Conservation (phyloP, 768 basidiomycete species). For the Hysterangium stoloniferum region DNA sequence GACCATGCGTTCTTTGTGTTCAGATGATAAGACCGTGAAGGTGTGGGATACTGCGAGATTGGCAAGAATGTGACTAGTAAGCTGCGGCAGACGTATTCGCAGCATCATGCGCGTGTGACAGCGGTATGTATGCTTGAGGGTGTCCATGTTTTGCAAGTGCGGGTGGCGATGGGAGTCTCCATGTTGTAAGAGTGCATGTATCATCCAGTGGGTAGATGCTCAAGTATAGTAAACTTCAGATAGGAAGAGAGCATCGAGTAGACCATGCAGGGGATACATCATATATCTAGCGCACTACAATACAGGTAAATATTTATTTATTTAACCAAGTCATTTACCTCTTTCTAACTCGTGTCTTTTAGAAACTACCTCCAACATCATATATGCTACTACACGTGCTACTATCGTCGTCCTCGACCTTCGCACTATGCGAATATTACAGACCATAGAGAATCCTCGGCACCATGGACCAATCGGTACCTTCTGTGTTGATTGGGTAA, state of each 20-base stretch:
- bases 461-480: conserved; percentile 83
- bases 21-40: conserved; percentile 31
- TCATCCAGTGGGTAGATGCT: conserved; percentile 60
- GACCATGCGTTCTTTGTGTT: conserved; percentile 80
- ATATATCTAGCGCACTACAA: conserved; percentile 74
- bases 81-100: conserved; percentile 59
- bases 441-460: conserved; percentile 75
- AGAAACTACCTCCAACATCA: conserved; percentile 75
- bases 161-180: conserved; percentile 24
- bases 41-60: conserved; percentile 67
- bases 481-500: conserved; percentile 85
- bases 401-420: conserved; percentile 72
- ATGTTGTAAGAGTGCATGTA: conserved; percentile 72
- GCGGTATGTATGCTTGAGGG: conserved; percentile 77
- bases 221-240: conserved; percentile 74
- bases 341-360: conserved; percentile 7
- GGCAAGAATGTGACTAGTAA: conserved; percentile 90
- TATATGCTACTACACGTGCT: conserved; percentile 82
- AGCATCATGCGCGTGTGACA: conserved; percentile 60
- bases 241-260: conserved; percentile 73
- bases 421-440: conserved; percentile 71
- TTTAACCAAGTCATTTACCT: neutral
- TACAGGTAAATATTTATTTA: conserved; percentile 17
- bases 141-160: conserved; percentile 76
- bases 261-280: conserved; percentile 72